Base-by-base conservation (phyloP, 805 yeast genomes). In the Wickerhamiella sorbophila region DNA sequence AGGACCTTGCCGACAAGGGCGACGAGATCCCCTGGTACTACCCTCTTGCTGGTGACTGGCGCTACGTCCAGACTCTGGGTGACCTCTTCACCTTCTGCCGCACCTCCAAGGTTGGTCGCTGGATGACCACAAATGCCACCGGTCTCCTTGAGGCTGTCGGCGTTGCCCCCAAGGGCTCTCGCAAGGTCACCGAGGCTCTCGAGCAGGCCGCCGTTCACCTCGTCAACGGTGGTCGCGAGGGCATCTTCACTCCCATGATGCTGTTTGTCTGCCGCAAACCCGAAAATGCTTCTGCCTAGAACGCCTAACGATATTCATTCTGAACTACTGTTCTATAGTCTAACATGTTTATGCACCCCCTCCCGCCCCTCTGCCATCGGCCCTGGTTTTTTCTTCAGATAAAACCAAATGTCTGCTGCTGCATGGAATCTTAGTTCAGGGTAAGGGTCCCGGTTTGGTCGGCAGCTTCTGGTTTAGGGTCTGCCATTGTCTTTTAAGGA, bases 231-330 rank as follows among this genome's bases (percentile, higher is more conserved):
- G 98, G 95, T 61, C 72, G 71, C 64, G 71, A 79, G 62, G 78
- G 81, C 55, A 70, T 91, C 51, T 91, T 91, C 69, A 88, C 97
- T 33, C 98, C 98, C 56, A 91, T 91, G 98, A 82, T 85, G 91
- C 71, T 91, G 60, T 88, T 77, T 60, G 75, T 91, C 51, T 86
- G 74, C 53, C 79, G 74, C 67, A 88, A 88, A 68, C 97, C 97
- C 50, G 59, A 49, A 39, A 24, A 49, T n/a, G n/a, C n/a, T n/a
- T 8, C 27, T 17, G 8, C 24, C 16, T 15, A 14, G 18, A 36
- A 14, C 12, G 15, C 9, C 21, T 36, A 36, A 18, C 29, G 6
- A 8, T 8, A 24, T 12, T 24, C 29, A 24, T 12, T 24, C 29
- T 24, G 29, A 6, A 24, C 9, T 9, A 14, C 18, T 8, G n/a